Conservation (phyloP, 1,139 yeast genomes). For the Schwanniomyces etchellsii region DNA sequence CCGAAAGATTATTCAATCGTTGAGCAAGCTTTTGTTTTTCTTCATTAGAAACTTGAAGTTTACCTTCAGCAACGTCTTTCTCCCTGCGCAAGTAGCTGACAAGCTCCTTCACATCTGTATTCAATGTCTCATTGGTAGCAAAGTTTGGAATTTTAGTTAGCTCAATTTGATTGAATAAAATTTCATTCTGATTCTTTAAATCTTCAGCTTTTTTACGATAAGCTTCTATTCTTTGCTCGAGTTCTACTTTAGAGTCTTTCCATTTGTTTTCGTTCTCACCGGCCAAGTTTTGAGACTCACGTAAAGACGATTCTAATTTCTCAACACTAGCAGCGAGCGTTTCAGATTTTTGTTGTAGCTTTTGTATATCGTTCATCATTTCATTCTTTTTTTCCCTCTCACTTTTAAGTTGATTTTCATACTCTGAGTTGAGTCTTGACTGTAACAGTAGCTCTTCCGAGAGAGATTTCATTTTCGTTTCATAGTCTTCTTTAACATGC, state of each 20-base stretch:
- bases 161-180: slow-evolving; percentile 69
- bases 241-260: slow-evolving; percentile 18
- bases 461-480: slow-evolving; percentile 23
- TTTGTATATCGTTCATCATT: slow-evolving; percentile 40
- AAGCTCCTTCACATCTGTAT: slow-evolving; percentile 44
- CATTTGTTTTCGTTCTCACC: slow-evolving; percentile 20
- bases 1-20: slow-evolving; percentile 29
- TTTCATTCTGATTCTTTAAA: slow-evolving; percentile 57
- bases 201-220: slow-evolving; percentile 48
- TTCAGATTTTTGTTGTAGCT: slow-evolving; percentile 38
- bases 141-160: slow-evolving; percentile 16
- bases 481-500: slow-evolving; percentile 27
- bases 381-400: slow-evolving; percentile 56
- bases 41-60: slow-evolving; percentile 42
- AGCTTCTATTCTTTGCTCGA: slow-evolving; percentile 50
- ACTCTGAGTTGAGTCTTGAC: slow-evolving; percentile 39
- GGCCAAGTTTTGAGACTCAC: slow-evolving; percentile 13
- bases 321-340: slow-evolving; percentile 30
- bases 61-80: slow-evolving; percentile 66
- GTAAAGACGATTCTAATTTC: slow-evolving; percentile 22
- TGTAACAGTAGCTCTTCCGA: slow-evolving; percentile 48
- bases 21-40: slow-evolving; percentile 46
- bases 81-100: slow-evolving; percentile 66
- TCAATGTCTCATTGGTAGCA: slow-evolving; percentile 8
- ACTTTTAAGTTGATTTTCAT: slow-evolving; percentile 51